Conservation (phyloP, 2,329 filamentous ascomycete species). For the Thelonectria blattea region DNA sequence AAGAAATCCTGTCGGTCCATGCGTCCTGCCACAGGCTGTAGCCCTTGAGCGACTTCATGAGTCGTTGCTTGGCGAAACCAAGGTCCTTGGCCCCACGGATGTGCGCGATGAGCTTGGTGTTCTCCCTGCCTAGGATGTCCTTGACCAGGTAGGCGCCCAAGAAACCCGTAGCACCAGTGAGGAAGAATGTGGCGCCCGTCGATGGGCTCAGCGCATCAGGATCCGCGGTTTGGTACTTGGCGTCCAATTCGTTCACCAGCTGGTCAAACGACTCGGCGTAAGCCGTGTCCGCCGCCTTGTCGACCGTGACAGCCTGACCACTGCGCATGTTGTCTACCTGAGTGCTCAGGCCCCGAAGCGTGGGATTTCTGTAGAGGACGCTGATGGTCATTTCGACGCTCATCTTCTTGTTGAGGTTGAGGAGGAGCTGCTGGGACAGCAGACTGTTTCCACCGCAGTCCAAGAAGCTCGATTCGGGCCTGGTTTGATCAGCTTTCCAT, state of each 20-base stretch:
- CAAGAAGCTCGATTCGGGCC: conserved; percentile 45
- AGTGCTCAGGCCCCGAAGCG: conserved; percentile 5
- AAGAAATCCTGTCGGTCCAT: conserved; percentile 70
- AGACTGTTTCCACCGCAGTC: conserved; percentile 48
- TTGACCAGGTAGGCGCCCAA: conserved; percentile 80
- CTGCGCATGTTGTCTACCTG: conserved; percentile 9
- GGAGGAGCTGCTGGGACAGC: conserved; percentile 76
- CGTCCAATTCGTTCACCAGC: conserved; percentile 48
- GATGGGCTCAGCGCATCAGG: conserved; percentile 44
- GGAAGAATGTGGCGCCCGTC: conserved; percentile 67
- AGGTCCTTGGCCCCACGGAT: conserved; percentile 70
- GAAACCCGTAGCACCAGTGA: conserved; percentile 86
- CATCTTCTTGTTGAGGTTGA: conserved; percentile 53
- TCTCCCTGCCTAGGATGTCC: conserved; percentile 65
- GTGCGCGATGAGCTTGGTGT: conserved; percentile 67
- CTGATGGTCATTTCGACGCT: conserved; percentile 42
- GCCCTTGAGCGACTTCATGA: conserved; percentile 70
- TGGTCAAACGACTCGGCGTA: conserved; percentile 7
- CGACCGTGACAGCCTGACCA: conserved; percentile 2
- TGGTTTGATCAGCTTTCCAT: conserved; percentile 41
- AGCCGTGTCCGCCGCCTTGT: conserved; percentile 5
- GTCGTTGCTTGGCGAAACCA: conserved; percentile 66
- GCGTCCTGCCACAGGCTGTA: conserved; percentile 80
- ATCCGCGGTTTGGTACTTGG: conserved; percentile 40
- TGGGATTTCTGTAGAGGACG: conserved; percentile 36